Percentiles rank a stretch among this genome's conserved stretches.
These are phyloP conservation scores for Eustoma russellianum DNA, from an alignment of 257 asterid genomes.

Conservation along the genomic window DNA sequence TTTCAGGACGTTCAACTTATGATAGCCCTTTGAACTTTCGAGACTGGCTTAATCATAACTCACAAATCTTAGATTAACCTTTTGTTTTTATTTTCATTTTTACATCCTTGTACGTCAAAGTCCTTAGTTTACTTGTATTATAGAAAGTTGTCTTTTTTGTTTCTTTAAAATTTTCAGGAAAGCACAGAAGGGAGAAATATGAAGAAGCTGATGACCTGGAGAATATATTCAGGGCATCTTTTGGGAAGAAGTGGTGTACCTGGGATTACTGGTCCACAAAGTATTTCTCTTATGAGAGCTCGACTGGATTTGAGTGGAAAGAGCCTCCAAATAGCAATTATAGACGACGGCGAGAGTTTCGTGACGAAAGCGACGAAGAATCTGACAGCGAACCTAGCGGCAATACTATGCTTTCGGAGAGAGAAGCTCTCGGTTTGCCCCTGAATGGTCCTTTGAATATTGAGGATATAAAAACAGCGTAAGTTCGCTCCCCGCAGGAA, in stretches of 20 bases:
- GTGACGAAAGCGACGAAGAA: slow-evolving; percentile 27
- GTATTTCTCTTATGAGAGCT: slow-evolving; percentile 16
- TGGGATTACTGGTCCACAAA: slow-evolving; percentile 41
- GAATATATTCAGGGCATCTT: slow-evolving; percentile 41
- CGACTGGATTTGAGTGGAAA: slow-evolving; percentile 36
- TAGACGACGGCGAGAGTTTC: slow-evolving; percentile 23
- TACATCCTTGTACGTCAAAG: too few relatives aligned
- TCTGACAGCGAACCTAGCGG: slow-evolving; percentile 18
- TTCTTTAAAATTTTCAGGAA: slow-evolving; percentile 29
- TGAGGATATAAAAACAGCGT: slow-evolving; percentile 87
- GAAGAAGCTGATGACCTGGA: slow-evolving; percentile 41
- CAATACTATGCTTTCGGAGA: slow-evolving; percentile 41
- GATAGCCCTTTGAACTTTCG: too few relatives aligned
- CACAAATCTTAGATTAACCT: too few relatives aligned
- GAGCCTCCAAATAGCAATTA: slow-evolving; percentile 28
- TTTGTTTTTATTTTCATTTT: too few relatives aligned
- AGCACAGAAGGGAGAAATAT: slow-evolving; percentile 26
- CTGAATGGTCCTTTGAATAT: slow-evolving; percentile 57
- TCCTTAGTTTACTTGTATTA: too few relatives aligned
- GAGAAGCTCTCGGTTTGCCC: slow-evolving; percentile 71
- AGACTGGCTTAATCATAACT: too few relatives aligned
- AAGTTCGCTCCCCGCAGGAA: too few relatives aligned
- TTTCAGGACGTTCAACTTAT: too few relatives aligned
- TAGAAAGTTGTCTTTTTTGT: too few relatives aligned
- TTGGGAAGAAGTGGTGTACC: slow-evolving; percentile 39